Base-by-base conservation (phyloP, 768 basidiomycete species). In the Sarcodon sp. region DNA sequence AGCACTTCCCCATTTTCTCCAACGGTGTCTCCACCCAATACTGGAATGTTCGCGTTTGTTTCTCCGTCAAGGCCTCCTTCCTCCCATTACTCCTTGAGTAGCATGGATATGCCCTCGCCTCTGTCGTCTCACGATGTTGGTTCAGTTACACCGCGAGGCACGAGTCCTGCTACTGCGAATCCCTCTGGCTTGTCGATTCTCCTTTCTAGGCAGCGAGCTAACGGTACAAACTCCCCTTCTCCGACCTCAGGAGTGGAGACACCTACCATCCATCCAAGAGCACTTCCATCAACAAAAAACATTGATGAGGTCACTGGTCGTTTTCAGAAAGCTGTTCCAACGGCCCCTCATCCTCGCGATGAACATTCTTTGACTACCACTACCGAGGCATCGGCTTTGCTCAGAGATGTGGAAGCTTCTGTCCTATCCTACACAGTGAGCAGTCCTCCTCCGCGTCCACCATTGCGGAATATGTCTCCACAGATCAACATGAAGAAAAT, bases 141-240 rank as follows among this genome's bases (percentile, higher is more conserved):
- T 9, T n/a, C 46, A 5, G 47, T 50, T 35, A 58, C 54, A 6
- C 53, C 58, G 4, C 50, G 53, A 13, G 56, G 55, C 21, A 27
- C 21, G 13, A 47, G 35, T 4, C 35, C 44, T 3, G 52, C 48
- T 12, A 43, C 50, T 1, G 52, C 52, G 37, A 53, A 56, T 10
- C 59, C 55, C 3, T 61, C 60, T 13, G 60, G 58, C 0, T 46
- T 61, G 33, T 57, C 60, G 0, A 35, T 59, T 6, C 50, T 61
- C 11, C 50, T 57, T 43, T 55, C 58, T 16, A 57, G 51, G 31
- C 54, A 53, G 33, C 13, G 15, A 21, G 52, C 51, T 31, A 50
- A 47, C 3, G 41, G 38, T 5, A 13, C 38, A 13, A 49, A 27
- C 16, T 46, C 48, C 10, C 37, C 41, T 18, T 43, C 50, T 10